Percentiles rank a stretch among this genome's conserved stretches.
Conservation (phyloP, 2,329 filamentous ascomycete species). For the Cytospora leucostoma region DNA sequence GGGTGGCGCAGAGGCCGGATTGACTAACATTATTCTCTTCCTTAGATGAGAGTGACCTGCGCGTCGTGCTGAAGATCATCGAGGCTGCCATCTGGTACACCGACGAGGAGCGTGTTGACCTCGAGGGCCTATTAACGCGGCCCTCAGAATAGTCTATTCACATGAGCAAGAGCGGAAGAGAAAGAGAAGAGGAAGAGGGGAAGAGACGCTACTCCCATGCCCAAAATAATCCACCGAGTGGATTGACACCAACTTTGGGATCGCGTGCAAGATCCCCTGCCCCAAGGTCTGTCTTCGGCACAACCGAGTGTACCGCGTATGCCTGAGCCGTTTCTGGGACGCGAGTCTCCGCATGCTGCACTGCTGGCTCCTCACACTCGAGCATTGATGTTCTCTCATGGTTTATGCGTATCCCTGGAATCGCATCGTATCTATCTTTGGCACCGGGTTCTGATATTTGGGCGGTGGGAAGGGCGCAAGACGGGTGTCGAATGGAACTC, state of each 20-base stretch:
- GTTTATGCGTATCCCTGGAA: not conserved
- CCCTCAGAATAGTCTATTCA: not conserved
- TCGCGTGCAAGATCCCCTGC: conserved; percentile 11
- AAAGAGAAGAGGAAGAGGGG: not conserved
- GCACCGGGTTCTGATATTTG: not conserved
- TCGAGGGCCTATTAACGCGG: conserved; percentile 22
- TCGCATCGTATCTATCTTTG: not conserved
- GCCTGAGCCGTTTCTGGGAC: conserved; percentile 15
- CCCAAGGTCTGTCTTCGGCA: not conserved
- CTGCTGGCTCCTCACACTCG: conserved; percentile 21
- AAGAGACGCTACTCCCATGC: not conserved
- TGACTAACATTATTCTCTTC: conserved; percentile 8
- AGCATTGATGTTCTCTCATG: conserved; percentile 11
- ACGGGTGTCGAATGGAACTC: not conserved
- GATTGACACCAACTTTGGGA: conserved; percentile 19
- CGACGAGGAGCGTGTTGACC: conserved; percentile 32
- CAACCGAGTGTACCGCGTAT: not conserved
- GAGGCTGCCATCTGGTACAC: conserved; percentile 73
- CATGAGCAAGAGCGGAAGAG: not conserved
- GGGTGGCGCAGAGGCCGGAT: too few relatives aligned
- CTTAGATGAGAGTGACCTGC: conserved; percentile 64
- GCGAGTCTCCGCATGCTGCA: conserved; percentile 27
- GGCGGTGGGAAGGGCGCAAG: not conserved
- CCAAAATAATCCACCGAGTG: conserved; percentile 7
- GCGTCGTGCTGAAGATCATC: conserved; percentile 68